Conservation (phyloP, 345 rosid genomes). For the Linum usitatissimum region DNA sequence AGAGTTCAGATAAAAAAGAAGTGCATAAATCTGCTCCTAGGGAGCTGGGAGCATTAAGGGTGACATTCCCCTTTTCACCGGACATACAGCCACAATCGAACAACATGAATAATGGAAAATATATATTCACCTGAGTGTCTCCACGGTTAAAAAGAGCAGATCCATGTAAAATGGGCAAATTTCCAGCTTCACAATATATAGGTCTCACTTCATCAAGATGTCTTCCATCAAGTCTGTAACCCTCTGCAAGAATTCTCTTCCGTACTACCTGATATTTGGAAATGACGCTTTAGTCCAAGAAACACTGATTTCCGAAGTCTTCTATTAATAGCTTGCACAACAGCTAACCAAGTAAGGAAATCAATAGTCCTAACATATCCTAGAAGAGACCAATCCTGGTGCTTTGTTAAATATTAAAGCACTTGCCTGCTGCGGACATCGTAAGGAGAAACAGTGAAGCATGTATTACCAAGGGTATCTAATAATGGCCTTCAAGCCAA, state of each 20-base stretch:
- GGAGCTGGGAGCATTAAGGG: not conserved
- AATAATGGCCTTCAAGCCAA: not conserved
- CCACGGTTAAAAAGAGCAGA: conserved; percentile 90
- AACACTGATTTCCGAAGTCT: not conserved
- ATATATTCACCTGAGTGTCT: conserved; percentile 69
- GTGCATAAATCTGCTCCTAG: not conserved
- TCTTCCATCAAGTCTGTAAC: conserved; percentile 88
- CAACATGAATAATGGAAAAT: conserved; percentile 1
- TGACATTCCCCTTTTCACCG: not conserved
- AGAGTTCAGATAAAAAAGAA: not conserved
- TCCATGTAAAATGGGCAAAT: conserved; percentile 69
- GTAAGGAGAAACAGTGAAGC: no score
- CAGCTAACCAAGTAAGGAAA: not conserved
- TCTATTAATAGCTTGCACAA: not conserved
- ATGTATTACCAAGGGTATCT: not conserved
- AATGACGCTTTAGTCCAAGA: not conserved
- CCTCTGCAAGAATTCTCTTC: conserved; percentile 68
- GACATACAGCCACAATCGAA: not conserved
- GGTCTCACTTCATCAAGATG: conserved; percentile 80
- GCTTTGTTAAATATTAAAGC: not conserved
- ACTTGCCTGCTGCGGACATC: no score
- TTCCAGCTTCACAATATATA: conserved; percentile 59
- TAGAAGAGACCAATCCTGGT: not conserved
- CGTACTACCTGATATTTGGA: conserved; percentile 61
- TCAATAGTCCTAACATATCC: not conserved